A percentile compares a stretch with the other conserved stretches of the same genome.
Conservation (phyloP, 2,329 filamentous ascomycete genomes). For the Epichloe sylvatica region DNA sequence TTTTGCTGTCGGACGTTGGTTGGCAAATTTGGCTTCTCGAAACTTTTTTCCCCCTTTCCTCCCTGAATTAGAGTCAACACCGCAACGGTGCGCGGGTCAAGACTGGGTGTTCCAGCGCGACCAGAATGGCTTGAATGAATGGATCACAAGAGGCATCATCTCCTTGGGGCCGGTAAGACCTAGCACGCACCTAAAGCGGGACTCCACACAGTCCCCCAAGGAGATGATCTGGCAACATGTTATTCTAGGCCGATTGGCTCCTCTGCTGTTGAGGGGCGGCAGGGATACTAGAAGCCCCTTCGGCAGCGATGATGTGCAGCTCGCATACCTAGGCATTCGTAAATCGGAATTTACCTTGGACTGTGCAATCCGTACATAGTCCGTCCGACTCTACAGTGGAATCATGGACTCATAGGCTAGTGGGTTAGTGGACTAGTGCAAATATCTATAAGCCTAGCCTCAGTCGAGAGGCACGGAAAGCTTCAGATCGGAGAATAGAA, state of each 20-base stretch:
- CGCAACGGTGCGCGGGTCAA: not conserved
- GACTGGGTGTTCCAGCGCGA: not conserved
- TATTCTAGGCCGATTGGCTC: not conserved
- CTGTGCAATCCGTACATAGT: too few relatives aligned
- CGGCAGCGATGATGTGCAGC: not conserved
- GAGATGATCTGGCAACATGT: not conserved
- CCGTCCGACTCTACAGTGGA: not conserved
- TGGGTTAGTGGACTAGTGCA: not conserved
- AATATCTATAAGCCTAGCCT: not conserved
- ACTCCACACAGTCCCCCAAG: not conserved
- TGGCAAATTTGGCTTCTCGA: not conserved
- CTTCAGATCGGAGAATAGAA: constrained; percentile 5
- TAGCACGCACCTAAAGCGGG: too few relatives aligned
- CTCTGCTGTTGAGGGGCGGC: not conserved
- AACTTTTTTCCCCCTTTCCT: not conserved
- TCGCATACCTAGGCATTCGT: not conserved
- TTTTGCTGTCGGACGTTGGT: not conserved
- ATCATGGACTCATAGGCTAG: not conserved
- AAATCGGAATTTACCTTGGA: not conserved
- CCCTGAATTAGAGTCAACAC: not conserved
- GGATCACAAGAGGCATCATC: not conserved
- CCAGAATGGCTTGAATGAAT: not conserved
- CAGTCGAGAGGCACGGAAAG: not conserved
- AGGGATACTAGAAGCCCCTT: not conserved
- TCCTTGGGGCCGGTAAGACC: too few relatives aligned